These are phyloP conservation scores for Fagopyrum homotropicum DNA, from an alignment of 148 eudicot species.

Conservation along the genomic window DNA sequence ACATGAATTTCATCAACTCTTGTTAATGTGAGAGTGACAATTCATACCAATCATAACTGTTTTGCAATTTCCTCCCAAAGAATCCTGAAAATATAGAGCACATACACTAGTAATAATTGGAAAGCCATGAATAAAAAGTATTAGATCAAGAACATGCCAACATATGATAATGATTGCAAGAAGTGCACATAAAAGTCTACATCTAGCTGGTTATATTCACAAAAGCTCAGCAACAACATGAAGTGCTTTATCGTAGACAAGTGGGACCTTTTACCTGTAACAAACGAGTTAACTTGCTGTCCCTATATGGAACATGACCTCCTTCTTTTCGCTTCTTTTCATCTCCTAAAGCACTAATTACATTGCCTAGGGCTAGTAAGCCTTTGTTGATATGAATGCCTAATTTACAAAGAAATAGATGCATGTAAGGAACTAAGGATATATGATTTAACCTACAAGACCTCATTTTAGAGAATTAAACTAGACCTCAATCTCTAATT, in stretches of 20 bases:
- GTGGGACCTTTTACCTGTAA: slow-evolving; percentile 43
- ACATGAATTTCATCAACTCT: background rate
- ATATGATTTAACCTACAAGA: too few relatives aligned
- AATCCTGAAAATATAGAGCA: slow-evolving; percentile 50
- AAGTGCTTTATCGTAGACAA: background rate
- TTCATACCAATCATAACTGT: slow-evolving; percentile 90
- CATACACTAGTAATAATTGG: background rate
- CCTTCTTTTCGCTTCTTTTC: slow-evolving; percentile 97
- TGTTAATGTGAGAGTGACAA: background rate
- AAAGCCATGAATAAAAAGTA: background rate
- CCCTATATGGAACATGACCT: slow-evolving; percentile 95
- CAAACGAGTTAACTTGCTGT: slow-evolving; percentile 91
- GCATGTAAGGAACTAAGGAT: too few relatives aligned
- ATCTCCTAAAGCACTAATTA: slow-evolving; percentile 95
- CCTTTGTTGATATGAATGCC: slow-evolving; percentile 98
- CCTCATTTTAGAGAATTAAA: too few relatives aligned
- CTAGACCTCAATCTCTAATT: too few relatives aligned
- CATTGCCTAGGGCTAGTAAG: slow-evolving; percentile 86
- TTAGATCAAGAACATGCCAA: background rate
- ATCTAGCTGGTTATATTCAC: too few relatives aligned
- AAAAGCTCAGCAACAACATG: too few relatives aligned
- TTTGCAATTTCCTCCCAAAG: slow-evolving; percentile 95
- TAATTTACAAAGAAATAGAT: slow-evolving; percentile 13
- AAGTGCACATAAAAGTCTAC: too few relatives aligned
- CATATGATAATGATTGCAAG: background rate